Evolutionary conservation across 352 stramenopile species (phyloP), one percentile per base, ranked within the genome.

Genomic region (Blastocystis hominis): DNA sequence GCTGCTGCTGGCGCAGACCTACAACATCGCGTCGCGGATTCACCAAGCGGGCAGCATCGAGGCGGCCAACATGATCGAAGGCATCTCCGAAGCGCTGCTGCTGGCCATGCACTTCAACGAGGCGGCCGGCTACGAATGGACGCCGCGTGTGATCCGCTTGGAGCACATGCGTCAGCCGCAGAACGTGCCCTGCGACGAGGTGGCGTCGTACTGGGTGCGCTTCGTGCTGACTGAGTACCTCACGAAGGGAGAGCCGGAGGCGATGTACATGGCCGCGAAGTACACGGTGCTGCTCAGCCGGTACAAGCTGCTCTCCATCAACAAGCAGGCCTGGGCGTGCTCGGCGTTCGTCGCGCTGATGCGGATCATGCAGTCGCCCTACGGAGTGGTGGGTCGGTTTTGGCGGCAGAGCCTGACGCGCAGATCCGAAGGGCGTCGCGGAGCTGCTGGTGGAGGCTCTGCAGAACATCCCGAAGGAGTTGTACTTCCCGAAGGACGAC

Each of bases 251-350:
- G 36, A 72, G 1, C 15, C 47, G 17, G 62, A 75, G 44, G 34
- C 66, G n/a, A 87, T 87, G 77, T 87, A 75, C 47, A 87, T 87
- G 62, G 77, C 77, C 2, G 77, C 77, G 24, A 87, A 87, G 55
- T 87, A 87, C 50, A 87, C 77, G 17, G 44, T 87, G 17, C 63
- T 87, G 44, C 54, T 87, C 15, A 20, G 38, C 17, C 77, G 53
- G n/a, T 87, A 76, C 66, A 87, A 87, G 61, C 47, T 87, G 66
- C 44, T 78, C 2, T 53, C 53, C 0, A 6, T 87, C 3, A 87
- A 87, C 63, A 87, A 78, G 44, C 62, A 78, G 62, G 13, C 66
- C 2, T 87, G 77, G 77, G 77, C 62, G 4, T 87, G 62, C 55
- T 44, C 66, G 9, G 77, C 77, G 0, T 87, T 87, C 63, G 62